Base-by-base conservation (phyloP, 2,329 filamentous ascomycete species). In the Aureobasidium sp. region DNA sequence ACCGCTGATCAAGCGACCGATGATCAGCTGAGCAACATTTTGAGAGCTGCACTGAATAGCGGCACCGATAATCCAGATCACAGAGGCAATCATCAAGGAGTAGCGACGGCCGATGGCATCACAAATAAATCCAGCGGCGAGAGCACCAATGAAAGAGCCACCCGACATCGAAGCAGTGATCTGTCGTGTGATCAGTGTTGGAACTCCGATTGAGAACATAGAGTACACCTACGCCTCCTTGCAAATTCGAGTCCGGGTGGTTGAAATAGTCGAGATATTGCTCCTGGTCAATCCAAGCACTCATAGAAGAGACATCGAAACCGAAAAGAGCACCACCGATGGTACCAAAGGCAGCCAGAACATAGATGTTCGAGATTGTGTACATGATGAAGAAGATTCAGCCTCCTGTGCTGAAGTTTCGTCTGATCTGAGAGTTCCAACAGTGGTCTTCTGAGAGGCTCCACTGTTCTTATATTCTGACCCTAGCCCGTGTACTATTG, bases 1-100 rank as follows among this genome's bases (percentile, higher is more conserved):
- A 71, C 90, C 90, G 54, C 88, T 88, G 67, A 93, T 79, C 58
- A 95, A 83, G 68, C 90, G 84, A 11, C 89, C 88, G 7, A 86
- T 64, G 62, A 81, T 77, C 57, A 71, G 65, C 27, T 69, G 63
- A 45, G 64, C 60, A 10, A 71, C 58, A 50, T 69, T 68, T 37
- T 71, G 70, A n/a, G 67, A 54, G 8, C 66, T 63, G 32, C 66
- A 63, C 54, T 57, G 61, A 42, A 70, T 64, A 11, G 70, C 53
- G 17, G 56, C 63, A n/a, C 74, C 74, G 44, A 76, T 58, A 11
- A 73, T 70, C 67, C 73, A 77, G 57, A 76, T 68, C 11, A 71
- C 54, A 27, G 69, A 70, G 2, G 68, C 71, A 16, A 74, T 61
- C 50, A 74, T 65, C 17, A 77, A 70, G 11, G 74, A 70, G 30